Conservation (phyloP, 2,329 filamentous ascomycete species). For the Trichothecium roseum region DNA sequence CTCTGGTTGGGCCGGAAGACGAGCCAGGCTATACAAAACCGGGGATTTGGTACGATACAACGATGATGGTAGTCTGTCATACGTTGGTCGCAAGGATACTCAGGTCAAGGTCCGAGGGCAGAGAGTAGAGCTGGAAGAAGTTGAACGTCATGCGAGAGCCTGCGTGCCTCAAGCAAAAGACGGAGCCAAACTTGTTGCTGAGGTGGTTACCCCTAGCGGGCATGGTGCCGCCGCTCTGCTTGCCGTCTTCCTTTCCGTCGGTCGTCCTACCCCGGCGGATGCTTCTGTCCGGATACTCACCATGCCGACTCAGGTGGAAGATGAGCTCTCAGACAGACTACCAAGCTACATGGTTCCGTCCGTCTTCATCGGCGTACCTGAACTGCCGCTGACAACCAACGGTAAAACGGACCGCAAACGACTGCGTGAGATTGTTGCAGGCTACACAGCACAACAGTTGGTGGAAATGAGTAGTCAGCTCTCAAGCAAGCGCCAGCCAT, state of each 20-base stretch:
- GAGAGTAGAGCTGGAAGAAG: conserved; percentile 28
- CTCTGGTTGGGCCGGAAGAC: not conserved
- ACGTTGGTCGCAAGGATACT: conserved; percentile 36
- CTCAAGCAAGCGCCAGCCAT: too few species aligned
- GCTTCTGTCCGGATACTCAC: too few species aligned
- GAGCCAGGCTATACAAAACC: conserved; percentile 26
- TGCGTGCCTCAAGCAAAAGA: conserved; percentile 11
- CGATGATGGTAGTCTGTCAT: conserved; percentile 21
- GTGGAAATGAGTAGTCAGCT: too few species aligned
- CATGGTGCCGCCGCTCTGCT: not conserved
- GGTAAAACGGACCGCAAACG: too few species aligned
- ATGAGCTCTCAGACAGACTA: too few species aligned
- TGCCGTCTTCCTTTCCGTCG: not conserved
- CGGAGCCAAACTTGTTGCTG: conserved; percentile 30
- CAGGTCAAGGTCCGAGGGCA: conserved; percentile 45
- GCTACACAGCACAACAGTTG: too few species aligned
- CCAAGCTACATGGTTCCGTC: too few species aligned
- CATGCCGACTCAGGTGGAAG: too few species aligned
- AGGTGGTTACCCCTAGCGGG: conserved; percentile 23
- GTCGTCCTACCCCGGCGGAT: not conserved
- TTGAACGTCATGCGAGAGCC: not conserved
- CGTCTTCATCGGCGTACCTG: too few species aligned
- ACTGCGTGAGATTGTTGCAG: too few species aligned
- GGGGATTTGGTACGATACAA: conserved; percentile 33
- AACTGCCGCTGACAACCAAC: too few species aligned